Percentiles rank a stretch among this genome's conserved stretches.
phyloP scores from a whole-genome alignment of 352 stramenopile species.

The Globisporangium barbulae region DNA sequence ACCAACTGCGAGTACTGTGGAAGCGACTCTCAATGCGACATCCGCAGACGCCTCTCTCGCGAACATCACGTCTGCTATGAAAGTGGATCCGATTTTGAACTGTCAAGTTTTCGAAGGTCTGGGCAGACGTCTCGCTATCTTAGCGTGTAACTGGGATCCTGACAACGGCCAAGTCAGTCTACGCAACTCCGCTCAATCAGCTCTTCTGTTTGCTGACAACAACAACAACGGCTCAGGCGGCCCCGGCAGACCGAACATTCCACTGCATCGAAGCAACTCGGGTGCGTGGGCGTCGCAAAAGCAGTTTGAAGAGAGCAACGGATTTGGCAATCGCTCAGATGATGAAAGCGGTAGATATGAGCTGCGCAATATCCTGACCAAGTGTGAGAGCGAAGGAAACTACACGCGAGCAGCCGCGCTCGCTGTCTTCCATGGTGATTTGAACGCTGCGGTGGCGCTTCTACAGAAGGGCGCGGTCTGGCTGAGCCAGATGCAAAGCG shows the following conservation, averaged over 20 bases:
- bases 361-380: slow-evolving; percentile 52
- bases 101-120: slow-evolving; percentile 76
- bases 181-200: neutral
- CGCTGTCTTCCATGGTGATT: slow-evolving; percentile 82
- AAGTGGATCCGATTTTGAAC: slow-evolving; percentile 59
- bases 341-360: slow-evolving; percentile 53
- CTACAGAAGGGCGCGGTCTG: slow-evolving; percentile 70
- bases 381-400: slow-evolving; percentile 60
- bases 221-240: slow-evolving; percentile 29
- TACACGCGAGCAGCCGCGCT: slow-evolving; percentile 69
- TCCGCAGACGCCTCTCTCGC: slow-evolving; percentile 20
- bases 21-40: slow-evolving; percentile 10
- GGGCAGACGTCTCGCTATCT: slow-evolving; percentile 56
- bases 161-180: slow-evolving; percentile 49
- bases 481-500: slow-evolving; percentile 54
- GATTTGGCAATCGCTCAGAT: slow-evolving; percentile 45
- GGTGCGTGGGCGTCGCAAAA: slow-evolving; percentile 63
- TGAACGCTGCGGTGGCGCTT: slow-evolving; percentile 58
- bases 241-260: slow-evolving; percentile 23
- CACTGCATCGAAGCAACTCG: slow-evolving; percentile 59
- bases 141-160: slow-evolving; percentile 84
- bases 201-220: neutral
- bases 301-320: slow-evolving; percentile 47
- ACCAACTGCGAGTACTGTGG: slow-evolving; percentile 13
- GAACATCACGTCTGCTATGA: slow-evolving; percentile 46